Percentiles rank a stretch among this genome's conserved stretches.
phyloP scores from a whole-genome alignment of 2,329 filamentous ascomycete species.

The Hypoxylon sp. region DNA sequence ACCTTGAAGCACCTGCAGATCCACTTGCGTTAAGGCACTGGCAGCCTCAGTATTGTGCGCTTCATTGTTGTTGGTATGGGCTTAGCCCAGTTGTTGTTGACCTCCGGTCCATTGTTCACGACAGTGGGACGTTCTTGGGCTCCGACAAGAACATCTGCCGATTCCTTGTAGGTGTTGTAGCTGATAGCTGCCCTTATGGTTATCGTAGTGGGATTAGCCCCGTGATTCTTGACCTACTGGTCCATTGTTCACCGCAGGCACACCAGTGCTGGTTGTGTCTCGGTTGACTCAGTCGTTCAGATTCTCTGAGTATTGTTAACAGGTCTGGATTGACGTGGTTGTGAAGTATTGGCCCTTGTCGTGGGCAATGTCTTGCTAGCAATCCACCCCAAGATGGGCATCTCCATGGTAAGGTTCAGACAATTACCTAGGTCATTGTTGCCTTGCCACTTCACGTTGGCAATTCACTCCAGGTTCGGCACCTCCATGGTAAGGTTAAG shows the following conservation, averaged over 20 bases:
- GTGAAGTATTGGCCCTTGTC: not conserved
- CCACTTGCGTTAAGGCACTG: too few relatives aligned
- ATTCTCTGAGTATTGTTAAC: not conserved
- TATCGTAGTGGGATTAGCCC: not conserved
- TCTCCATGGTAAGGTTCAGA: conserved; percentile 74
- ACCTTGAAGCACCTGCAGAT: too few relatives aligned
- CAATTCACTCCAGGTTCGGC: not conserved
- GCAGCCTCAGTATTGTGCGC: too few relatives aligned
- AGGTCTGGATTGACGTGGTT: not conserved
- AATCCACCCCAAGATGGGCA: conserved; percentile 83
- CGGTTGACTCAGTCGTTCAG: not conserved
- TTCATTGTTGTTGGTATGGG: too few relatives aligned
- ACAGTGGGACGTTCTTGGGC: not conserved
- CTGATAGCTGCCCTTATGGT: not conserved
- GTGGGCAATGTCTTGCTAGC: conserved; percentile 74
- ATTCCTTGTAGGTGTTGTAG: too few relatives aligned
- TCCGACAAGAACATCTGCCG: not conserved
- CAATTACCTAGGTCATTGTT: conserved; percentile 75
- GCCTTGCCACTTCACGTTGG: not conserved
- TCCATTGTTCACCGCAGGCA: not conserved
- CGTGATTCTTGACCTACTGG: not conserved
- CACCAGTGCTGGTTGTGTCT: not conserved
- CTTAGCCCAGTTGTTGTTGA: not conserved
- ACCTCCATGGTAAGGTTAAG: not conserved
- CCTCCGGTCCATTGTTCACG: not conserved